phyloP scores from a whole-genome alignment of 2,329 filamentous ascomycete genomes.

The Sporothrix humicola region DNA sequence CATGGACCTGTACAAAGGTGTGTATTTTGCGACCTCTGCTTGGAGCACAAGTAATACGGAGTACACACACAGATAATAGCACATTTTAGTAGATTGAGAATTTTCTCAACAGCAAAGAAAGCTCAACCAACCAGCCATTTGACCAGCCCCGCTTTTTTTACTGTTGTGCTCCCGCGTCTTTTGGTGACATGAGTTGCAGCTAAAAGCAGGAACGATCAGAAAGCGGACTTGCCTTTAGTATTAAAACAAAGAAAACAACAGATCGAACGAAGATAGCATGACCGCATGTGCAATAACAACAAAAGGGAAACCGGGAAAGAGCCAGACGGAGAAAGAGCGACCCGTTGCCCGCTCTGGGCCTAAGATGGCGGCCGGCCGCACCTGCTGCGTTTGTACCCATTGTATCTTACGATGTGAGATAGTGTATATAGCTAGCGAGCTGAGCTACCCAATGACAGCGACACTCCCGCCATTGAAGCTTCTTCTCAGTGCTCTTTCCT shows the following conservation, averaged over 20 bases:
- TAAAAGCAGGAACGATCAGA: slow-evolving; percentile 3
- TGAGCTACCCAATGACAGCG: too few relatives aligned
- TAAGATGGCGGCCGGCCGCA: neutral
- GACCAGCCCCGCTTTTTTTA: slow-evolving; percentile 9
- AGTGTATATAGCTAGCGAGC: too few relatives aligned
- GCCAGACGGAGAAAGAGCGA: slow-evolving; percentile 1
- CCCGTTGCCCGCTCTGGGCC: neutral
- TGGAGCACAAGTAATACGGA: too few relatives aligned
- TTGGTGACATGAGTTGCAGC: neutral
- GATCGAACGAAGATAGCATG: neutral
- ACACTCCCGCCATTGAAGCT: neutral
- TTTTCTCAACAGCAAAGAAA: neutral
- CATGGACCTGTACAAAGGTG: neutral
- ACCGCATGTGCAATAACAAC: neutral
- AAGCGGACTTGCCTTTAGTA: neutral
- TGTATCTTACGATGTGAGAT: neutral
- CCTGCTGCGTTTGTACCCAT: slow-evolving; percentile 12
- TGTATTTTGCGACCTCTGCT: neutral
- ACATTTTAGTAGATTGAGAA: neutral
- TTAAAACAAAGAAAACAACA: neutral
- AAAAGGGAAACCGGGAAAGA: neutral
- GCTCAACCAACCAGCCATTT: slow-evolving; percentile 8
- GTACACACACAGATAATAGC: neutral
- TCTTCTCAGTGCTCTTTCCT: neutral
- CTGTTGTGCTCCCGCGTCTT: neutral